A percentile compares a stretch with the other conserved stretches of the same genome.
phyloP scores from a whole-genome alignment of 768 basidiomycete genomes.

The Pleurotus ostreatus region DNA sequence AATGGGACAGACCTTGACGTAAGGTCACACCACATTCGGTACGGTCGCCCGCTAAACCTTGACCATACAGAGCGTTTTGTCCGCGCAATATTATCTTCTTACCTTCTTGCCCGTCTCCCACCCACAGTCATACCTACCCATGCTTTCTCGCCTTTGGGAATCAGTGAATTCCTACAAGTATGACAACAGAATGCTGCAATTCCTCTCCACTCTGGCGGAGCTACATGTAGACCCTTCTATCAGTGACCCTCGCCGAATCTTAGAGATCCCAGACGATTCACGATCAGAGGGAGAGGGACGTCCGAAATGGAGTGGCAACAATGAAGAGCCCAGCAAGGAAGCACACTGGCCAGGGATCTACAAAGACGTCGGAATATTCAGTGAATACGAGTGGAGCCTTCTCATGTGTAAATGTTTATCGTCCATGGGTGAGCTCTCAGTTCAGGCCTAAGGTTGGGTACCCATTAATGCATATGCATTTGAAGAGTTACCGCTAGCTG shows the following conservation, averaged over 20 bases:
- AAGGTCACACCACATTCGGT: slow-evolving; percentile 5
- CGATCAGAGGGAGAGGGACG: slow-evolving; percentile 58
- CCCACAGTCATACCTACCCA: slow-evolving; percentile 78
- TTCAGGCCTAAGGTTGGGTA: not conserved
- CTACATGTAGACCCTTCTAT: slow-evolving; percentile 75
- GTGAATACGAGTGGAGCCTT: slow-evolving; percentile 77
- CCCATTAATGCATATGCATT: not conserved
- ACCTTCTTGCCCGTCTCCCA: slow-evolving; percentile 84
- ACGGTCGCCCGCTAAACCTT: slow-evolving; percentile 5
- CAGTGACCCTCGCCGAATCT: slow-evolving; percentile 69
- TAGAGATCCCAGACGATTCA: slow-evolving; percentile 68
- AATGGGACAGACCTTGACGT: slow-evolving; percentile 75
- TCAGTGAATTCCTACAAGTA: slow-evolving; percentile 86
- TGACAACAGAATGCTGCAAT: slow-evolving; percentile 86
- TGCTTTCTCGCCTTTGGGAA: slow-evolving; percentile 85
- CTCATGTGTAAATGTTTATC: slow-evolving; percentile 87
- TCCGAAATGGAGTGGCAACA: slow-evolving; percentile 40
- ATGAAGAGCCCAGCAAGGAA: slow-evolving; percentile 34
- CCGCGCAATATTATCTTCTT: slow-evolving; percentile 81
- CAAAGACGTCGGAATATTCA: slow-evolving; percentile 84
- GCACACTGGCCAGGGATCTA: slow-evolving; percentile 70
- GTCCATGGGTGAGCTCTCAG: slow-evolving; percentile 61
- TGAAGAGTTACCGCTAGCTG: slow-evolving; percentile 67
- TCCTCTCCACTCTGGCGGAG: slow-evolving; percentile 73
- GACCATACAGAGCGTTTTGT: slow-evolving; percentile 55